Conservation (phyloP, 2,329 filamentous ascomycete genomes). For the Alternaria postmessia region DNA sequence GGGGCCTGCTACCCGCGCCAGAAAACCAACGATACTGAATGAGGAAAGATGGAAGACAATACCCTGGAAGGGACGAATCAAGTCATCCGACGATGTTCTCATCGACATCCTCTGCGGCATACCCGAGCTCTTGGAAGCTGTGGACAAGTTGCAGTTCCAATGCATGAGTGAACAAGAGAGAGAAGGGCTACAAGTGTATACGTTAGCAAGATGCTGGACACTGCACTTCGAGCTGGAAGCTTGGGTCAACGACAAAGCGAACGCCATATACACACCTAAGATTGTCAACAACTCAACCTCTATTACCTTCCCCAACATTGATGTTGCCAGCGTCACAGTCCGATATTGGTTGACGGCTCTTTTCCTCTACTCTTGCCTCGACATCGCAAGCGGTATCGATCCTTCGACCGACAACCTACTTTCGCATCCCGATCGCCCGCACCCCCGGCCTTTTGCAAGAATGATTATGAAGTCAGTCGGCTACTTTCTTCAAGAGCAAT, state of each 20-base stretch:
- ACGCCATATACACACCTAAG: constrained; percentile 23
- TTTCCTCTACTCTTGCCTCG: constrained; percentile 32
- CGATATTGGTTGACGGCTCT: constrained; percentile 38
- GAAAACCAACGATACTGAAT: constrained; percentile 42
- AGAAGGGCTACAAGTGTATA: constrained; percentile 13
- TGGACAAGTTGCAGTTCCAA: constrained; percentile 31
- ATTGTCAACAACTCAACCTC: constrained; percentile 15
- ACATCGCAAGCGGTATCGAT: constrained; percentile 20
- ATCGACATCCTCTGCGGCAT: constrained; percentile 45
- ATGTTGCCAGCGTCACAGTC: constrained; percentile 28
- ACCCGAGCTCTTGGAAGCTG: constrained; percentile 41
- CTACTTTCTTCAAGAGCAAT: constrained; percentile 35
- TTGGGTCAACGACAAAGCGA: constrained; percentile 25
- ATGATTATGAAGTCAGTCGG: constrained; percentile 31
- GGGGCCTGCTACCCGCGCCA: constrained; percentile 46
- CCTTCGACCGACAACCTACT: constrained; percentile 10
- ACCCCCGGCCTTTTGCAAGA: constrained; percentile 34
- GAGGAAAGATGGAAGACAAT: constrained; percentile 46
- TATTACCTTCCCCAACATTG: constrained; percentile 26
- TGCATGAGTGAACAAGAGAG: constrained; percentile 5
- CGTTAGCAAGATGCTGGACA: constrained; percentile 26
- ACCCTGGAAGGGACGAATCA: constrained; percentile 44
- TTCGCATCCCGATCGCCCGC: constrained; percentile 24
- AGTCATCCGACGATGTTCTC: constrained; percentile 46
- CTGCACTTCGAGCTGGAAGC: constrained; percentile 29